Base-by-base conservation (phyloP, 495 filamentous ascomycete genomes). In the Xylona heveae region DNA sequence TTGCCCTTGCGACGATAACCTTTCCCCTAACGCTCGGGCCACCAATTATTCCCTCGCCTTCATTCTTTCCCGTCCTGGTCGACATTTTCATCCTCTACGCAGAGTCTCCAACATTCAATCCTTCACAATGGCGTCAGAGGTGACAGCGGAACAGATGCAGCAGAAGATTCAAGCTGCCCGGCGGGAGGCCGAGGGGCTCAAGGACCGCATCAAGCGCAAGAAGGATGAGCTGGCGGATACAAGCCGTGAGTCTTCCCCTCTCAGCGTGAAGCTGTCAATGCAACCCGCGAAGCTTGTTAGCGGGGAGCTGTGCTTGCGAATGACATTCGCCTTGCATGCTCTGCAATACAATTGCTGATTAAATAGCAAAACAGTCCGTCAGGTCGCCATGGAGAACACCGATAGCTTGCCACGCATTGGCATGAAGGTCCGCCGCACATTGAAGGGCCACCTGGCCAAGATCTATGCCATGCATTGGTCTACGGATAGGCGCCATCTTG, bases 391-490 rank as follows among this genome's bases (percentile, higher is more conserved):
- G 47, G 71, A 78, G 55, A 71, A 82, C 34, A 83, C 90, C 46
- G 90, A 95, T 37, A 51, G 74, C 34, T 66, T 97, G 44, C 90
- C 84, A 31, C 74, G 77, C 47, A 85, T 84, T 47, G 76, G 78
- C 46, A 95, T 97, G 88, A 90, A 80, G 62, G 74, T 83, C 37
- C 82, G 85, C 54, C 78, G 80, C 49, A 90, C 82, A 21, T 59
- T 97, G 36, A 95, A 95, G 61, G 88, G 88, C 28, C 88, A 97
- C 68, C 59, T 97, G 20, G 88, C 88, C 35, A 97, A 97, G 60
- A 97, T 97, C 42, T 97, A 97, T 55, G 83, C 88, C 40, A 97
- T 97, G 88, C 90, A 97, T 60, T 97, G 88, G 88, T 95, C 90
- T 13, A 97, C 90, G 38, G 88, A 97, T 58, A 74, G 88, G 47